phyloP scores from a whole-genome alignment of 2,329 filamentous ascomycete species.

The Trichoderma sp. region DNA sequence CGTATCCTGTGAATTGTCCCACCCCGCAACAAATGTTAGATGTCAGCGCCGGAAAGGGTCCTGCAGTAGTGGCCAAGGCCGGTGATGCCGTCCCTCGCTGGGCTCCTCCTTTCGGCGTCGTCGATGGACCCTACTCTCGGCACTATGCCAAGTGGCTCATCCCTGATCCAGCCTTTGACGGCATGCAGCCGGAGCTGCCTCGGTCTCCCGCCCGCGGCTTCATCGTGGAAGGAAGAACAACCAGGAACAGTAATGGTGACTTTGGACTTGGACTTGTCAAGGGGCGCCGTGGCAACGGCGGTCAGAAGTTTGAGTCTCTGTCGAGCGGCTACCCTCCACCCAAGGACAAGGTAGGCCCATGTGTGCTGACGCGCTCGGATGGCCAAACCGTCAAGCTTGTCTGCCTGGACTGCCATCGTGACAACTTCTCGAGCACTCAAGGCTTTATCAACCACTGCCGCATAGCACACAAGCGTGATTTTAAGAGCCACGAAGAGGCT shows the following conservation, averaged over 20 bases:
- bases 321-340: slow-evolving; percentile 69
- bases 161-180: slow-evolving; percentile 84
- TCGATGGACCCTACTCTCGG: slow-evolving; percentile 87
- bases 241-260: slow-evolving; percentile 67
- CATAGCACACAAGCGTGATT: slow-evolving; percentile 90
- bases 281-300: slow-evolving; percentile 53
- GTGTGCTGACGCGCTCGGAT: slow-evolving; percentile 82
- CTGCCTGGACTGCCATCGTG: slow-evolving; percentile 83
- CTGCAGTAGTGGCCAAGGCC: slow-evolving; percentile 62
- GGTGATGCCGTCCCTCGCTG: slow-evolving; percentile 70
- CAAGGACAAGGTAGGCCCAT: slow-evolving; percentile 82
- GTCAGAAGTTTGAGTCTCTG: slow-evolving; percentile 66
- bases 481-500: slow-evolving; percentile 94
- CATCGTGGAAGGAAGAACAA: slow-evolving; percentile 69
- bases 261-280: slow-evolving; percentile 44
- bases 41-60: slow-evolving; percentile 73
- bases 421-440: slow-evolving; percentile 93
- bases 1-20: slow-evolving; percentile 74
- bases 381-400: slow-evolving; percentile 86
- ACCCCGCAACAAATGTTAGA: slow-evolving; percentile 68
- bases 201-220: slow-evolving; percentile 48
- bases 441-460: slow-evolving; percentile 99
- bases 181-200: slow-evolving; percentile 53
- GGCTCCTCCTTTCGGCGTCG: slow-evolving; percentile 86
- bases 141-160: slow-evolving; percentile 97